Base-by-base conservation (phyloP, 441 rosid species). In the Gossypium schwendimanii region DNA sequence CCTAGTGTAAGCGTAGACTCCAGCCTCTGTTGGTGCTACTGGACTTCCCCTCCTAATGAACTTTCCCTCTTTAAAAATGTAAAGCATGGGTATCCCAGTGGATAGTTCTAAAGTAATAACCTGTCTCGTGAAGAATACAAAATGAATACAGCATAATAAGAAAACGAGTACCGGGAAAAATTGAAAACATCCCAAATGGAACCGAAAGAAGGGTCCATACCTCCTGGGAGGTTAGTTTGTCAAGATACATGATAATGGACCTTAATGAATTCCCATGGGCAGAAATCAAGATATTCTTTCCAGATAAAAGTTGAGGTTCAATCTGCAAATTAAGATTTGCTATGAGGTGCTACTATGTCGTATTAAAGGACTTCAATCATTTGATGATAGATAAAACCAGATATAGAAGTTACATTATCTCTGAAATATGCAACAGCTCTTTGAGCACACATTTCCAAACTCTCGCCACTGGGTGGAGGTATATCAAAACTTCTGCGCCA, bases 401-500 rank as follows among this genome's bases (percentile, higher is more conserved):
- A 18, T 58, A 44, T 23, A 71, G 39, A 57, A 21, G n/a, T 53
- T 85, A 91, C 98, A 76, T 88, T 80, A 64, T 95, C 97, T 83
- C 28, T 87, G 71, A 95, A 95, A 79, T 92, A 93, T 73, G 98
- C 93, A 4, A 95, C 98, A 44, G 99, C 98, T 86, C 99, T 86
- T 79, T 88, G 73, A 73, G 99, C 97, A 66, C 99, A 95, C 97
- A 95, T 95, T 84, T 93, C 97, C 84, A 96, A 86, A 79, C 98
- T 95, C 85, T 96, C 99, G 3, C 99, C 99, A 65, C 88, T 87
- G 0, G 99, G 99, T 4, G 98, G 98, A 79, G 97, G 97, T 63
- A 87, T 96, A 72, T 91, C 94, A 76, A 89, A 95, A 82, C 99
- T 95, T 76, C 98, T 82, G 61, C 99, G 91, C 99, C 98, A 96